Evolutionary conservation across 2,329 filamentous ascomycete genomes (phyloP).

Genomic region (Plenodomus biglobosus): DNA sequence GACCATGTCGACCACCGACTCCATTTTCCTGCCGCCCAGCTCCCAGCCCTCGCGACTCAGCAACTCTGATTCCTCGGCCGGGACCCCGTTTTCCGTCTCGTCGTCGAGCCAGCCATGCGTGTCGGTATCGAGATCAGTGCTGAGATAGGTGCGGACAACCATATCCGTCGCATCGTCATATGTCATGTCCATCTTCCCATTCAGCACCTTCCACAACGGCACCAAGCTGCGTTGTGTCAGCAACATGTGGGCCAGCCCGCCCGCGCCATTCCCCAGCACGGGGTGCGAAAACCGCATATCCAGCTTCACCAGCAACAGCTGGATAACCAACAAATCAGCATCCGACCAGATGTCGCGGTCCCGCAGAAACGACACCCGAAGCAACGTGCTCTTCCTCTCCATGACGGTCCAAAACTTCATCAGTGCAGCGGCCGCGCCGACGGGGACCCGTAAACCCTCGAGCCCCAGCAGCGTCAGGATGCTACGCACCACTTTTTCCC

Average conservation of each 20-base stretch:
- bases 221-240: slow-evolving; percentile 56
- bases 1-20: slow-evolving; percentile 31
- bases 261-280: slow-evolving; percentile 54
- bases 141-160: slow-evolving; percentile 22
- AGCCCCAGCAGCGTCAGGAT: slow-evolving; percentile 61
- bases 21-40: slow-evolving; percentile 61
- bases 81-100: slow-evolving; percentile 23
- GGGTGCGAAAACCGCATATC: slow-evolving; percentile 70
- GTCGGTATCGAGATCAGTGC: slow-evolving; percentile 22
- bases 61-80: slow-evolving; percentile 40
- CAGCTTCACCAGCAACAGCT: slow-evolving; percentile 71
- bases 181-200: slow-evolving; percentile 54
- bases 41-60: slow-evolving; percentile 48
- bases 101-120: slow-evolving; percentile 25
- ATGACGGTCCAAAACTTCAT: slow-evolving; percentile 72
- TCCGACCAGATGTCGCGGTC: slow-evolving; percentile 60
- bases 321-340: slow-evolving; percentile 61
- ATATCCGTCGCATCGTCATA: slow-evolving; percentile 22
- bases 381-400: slow-evolving; percentile 61
- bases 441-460: slow-evolving; percentile 53
- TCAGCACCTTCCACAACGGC: slow-evolving; percentile 45
- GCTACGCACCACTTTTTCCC: slow-evolving; percentile 54
- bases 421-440: slow-evolving; percentile 56
- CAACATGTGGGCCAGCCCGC: slow-evolving; percentile 49
- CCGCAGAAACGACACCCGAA: slow-evolving; percentile 58